Evolutionary conservation across 1,139 yeast genomes (phyloP).

Genomic region (Nakaseomyces uthaithaninus): DNA sequence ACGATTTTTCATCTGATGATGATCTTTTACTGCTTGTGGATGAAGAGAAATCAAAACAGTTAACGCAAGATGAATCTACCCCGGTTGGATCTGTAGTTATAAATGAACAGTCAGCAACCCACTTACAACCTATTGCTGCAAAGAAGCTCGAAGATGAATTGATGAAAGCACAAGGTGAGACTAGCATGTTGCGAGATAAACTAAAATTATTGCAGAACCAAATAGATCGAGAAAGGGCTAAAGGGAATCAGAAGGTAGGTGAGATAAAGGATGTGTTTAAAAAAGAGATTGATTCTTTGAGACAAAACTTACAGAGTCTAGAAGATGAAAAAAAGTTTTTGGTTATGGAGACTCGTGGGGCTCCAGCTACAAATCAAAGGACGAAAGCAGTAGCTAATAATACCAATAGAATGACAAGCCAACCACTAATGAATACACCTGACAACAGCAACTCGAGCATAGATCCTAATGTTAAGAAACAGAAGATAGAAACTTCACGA

Average conservation of each 20-base stretch:
- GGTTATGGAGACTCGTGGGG: constrained; percentile 34
- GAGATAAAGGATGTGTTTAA: constrained; percentile 39
- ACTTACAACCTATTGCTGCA: neutral
- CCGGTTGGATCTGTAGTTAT: neutral
- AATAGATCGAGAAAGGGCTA: constrained; percentile 21
- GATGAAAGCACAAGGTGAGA: constrained; percentile 62
- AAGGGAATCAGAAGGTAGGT: constrained; percentile 39
- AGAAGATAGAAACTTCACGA: constrained; percentile 12
- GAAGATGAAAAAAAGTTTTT: constrained; percentile 70
- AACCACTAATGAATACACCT: constrained; percentile 7
- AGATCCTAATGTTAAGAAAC: constrained; percentile 8
- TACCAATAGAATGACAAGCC: constrained; percentile 1
- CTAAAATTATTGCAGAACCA: constrained; percentile 42
- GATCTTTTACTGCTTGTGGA: constrained; percentile 1
- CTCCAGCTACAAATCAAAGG: neutral
- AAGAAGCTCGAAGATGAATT: constrained; percentile 24
- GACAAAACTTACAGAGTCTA: constrained; percentile 43
- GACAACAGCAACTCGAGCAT: constrained; percentile 10
- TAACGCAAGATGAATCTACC: no score
- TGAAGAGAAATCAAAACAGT: neutral
- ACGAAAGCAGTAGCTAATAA: neutral
- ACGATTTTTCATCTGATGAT: constrained; percentile 6
- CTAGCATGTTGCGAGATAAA: constrained; percentile 64
- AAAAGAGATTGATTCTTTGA: constrained; percentile 40
- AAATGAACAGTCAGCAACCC: neutral